Evolutionary conservation across 352 stramenopile species (phyloP), one percentile per base, ranked within the genome.

Genomic region (Plasmopara muralis): DNA sequence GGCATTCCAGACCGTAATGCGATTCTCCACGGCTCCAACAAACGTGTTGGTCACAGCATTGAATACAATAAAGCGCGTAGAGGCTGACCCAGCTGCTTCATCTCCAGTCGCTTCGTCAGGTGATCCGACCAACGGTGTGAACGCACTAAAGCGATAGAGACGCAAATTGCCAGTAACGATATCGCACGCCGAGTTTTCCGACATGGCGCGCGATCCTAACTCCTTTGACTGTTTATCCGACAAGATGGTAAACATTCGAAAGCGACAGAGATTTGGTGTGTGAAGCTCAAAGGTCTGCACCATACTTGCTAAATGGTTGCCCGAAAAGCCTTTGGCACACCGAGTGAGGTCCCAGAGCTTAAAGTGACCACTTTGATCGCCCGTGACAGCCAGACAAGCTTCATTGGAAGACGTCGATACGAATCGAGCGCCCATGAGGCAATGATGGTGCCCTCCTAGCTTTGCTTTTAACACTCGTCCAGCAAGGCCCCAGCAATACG

Each of bases 341-440:
- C 70, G 67, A 9, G 66, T 74, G 55, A 95, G 59, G 15, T 91
- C 74, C 84, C 84, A 95, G 20, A 91, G 60, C 47, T 83, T 83
- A 48, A 92, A 89, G 47, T 90, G 71, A 0, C 81, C 84, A 10
- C 57, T 70, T 38, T 77, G 68, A 45, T 95, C 84, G 3, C 80
- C 77, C 31, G 79, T 92, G 7, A 91, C 74, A 2, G 58, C 79
- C 12, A 79, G 43, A 54, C 62, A 69, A 4, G 57, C 47, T 0
- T 48, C 52, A 12, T 29, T 52, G 16, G 40, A 10, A 39, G 60
- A 55, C 1, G 60, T 59, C 7, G 76, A 83, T 1, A 89, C 71
- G 18, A 93, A 79, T 43, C 69, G 69, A 6, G 84, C 74, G 6
- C 77, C 77, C 40, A 92, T 74, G 12, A 93, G 75, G 0, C 74